These are phyloP conservation scores for Coemansia sp. DNA, from an alignment of 192 early-diverging fungal species.

Conservation along the genomic window DNA sequence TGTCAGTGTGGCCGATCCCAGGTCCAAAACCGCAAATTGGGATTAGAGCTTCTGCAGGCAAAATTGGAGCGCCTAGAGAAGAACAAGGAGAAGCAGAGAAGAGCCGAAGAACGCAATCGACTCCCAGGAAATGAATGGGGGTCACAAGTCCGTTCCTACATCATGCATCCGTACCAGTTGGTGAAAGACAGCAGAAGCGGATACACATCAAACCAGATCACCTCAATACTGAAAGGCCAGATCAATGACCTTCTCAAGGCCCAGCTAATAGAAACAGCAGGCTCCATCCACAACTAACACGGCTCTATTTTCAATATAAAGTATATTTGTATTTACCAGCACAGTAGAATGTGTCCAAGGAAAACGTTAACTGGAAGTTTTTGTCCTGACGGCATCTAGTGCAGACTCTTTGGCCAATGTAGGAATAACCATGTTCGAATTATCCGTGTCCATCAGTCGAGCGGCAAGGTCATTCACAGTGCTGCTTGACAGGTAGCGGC, in stretches of 20 bases:
- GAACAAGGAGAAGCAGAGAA: constrained; percentile 45
- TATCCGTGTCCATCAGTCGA: constrained; percentile 52
- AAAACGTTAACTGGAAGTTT: background rate
- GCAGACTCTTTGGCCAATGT: constrained; percentile 42
- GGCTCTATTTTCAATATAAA: background rate
- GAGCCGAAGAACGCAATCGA: constrained; percentile 1
- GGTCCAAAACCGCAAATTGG: constrained; percentile 71
- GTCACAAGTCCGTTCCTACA: constrained; percentile 61
- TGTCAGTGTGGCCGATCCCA: constrained; percentile 12
- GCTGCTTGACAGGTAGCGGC: constrained; percentile 66
- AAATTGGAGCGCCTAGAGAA: constrained; percentile 65
- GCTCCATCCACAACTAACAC: too few species aligned
- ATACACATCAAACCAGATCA: constrained; percentile 47
- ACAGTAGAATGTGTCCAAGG: too few species aligned
- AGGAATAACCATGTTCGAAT: constrained; percentile 26
- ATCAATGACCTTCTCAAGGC: constrained; percentile 30
- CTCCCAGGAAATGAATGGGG: constrained; percentile 58
- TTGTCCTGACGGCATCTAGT: constrained; percentile 27
- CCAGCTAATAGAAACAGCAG: constrained; percentile 6
- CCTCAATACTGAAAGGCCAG: constrained; percentile 57
- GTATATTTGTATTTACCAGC: background rate
- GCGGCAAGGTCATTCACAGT: constrained; percentile 64
- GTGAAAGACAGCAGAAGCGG: constrained; percentile 62
- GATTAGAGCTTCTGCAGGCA: constrained; percentile 72
- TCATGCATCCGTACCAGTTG: constrained; percentile 64